These are phyloP conservation scores for Alopecurus myosuroides DNA, from an alignment of 176 grass and related monocot genomes.

Conservation along the genomic window DNA sequence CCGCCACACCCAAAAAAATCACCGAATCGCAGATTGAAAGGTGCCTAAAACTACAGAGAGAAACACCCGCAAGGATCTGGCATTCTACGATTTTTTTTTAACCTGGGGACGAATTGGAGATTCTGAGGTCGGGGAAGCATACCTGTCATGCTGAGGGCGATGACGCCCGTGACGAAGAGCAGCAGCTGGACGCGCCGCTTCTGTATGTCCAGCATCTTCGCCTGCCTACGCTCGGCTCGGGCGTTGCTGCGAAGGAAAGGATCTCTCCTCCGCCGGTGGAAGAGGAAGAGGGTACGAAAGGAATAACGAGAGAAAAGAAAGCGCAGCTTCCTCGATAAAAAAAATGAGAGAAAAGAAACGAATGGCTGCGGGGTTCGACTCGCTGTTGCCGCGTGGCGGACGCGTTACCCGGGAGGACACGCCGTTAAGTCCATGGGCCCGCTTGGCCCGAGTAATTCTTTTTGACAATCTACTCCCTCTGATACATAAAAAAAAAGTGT, in stretches of 20 bases:
- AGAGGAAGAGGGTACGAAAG: neutral
- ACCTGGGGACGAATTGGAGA: neutral
- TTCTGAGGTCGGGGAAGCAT: constrained; percentile 19
- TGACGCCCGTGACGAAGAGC: constrained; percentile 49
- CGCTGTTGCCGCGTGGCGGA: constrained; percentile 24
- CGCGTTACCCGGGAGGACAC: neutral
- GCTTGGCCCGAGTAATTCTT: too few relatives aligned
- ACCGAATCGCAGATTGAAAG: neutral
- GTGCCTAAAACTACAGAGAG: neutral
- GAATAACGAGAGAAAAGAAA: neutral
- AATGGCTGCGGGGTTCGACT: neutral
- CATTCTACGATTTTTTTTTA: neutral
- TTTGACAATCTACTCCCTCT: too few relatives aligned
- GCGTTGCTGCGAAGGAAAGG: neutral
- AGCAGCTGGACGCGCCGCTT: constrained; percentile 72
- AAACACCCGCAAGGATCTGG: neutral
- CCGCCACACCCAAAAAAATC: neutral
- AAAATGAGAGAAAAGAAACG: neutral
- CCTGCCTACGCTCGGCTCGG: neutral
- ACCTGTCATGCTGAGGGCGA: constrained; percentile 96
- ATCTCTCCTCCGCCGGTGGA: neutral
- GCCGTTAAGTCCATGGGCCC: too few relatives aligned
- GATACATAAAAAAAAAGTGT: too few relatives aligned
- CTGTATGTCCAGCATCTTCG: constrained; percentile 75
- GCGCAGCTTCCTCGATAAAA: neutral